Evolutionary conservation across 2,329 filamentous ascomycete genomes (phyloP).

Genomic region (Pseudogymnoascus destructans): DNA sequence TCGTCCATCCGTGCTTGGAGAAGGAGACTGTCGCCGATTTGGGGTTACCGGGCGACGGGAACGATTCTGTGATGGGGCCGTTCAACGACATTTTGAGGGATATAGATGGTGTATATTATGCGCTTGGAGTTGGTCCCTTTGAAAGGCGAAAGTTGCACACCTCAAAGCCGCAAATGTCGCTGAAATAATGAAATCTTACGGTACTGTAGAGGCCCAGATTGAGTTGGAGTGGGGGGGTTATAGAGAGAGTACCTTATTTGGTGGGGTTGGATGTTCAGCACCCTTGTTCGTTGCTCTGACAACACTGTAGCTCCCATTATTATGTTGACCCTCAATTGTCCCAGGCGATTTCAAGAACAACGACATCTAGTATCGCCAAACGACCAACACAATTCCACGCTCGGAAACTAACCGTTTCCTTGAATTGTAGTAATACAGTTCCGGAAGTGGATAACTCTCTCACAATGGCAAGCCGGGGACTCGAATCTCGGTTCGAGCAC

Average conservation of each 20-base stretch:
- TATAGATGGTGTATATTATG: background rate
- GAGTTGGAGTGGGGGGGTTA: conserved; percentile 9
- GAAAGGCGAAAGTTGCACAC: background rate
- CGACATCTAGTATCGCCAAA: conserved; percentile 4
- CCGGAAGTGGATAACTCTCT: background rate
- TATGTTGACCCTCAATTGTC: conserved; percentile 6
- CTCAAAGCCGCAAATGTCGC: background rate
- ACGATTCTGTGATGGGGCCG: conserved; percentile 36
- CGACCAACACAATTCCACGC: background rate
- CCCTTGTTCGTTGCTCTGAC: conserved; percentile 9
- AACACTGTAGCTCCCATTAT: conserved; percentile 5
- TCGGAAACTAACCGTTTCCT: background rate
- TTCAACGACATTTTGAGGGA: conserved; percentile 22
- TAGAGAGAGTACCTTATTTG: background rate
- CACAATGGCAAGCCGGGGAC: conserved; percentile 57
- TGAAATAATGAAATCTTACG: background rate
- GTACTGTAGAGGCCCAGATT: background rate
- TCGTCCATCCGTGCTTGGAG: conserved; percentile 53
- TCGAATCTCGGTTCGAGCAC: conserved; percentile 82
- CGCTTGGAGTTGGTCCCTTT: background rate
- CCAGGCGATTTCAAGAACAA: background rate
- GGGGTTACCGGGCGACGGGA: conserved; percentile 37
- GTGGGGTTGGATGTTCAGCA: background rate
- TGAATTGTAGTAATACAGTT: background rate
- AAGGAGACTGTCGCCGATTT: conserved; percentile 42